Evolutionary conservation across 2,329 filamentous ascomycete genomes (phyloP), one percentile per base, ranked within the genome.

Genomic region (Ascochyta fabae): DNA sequence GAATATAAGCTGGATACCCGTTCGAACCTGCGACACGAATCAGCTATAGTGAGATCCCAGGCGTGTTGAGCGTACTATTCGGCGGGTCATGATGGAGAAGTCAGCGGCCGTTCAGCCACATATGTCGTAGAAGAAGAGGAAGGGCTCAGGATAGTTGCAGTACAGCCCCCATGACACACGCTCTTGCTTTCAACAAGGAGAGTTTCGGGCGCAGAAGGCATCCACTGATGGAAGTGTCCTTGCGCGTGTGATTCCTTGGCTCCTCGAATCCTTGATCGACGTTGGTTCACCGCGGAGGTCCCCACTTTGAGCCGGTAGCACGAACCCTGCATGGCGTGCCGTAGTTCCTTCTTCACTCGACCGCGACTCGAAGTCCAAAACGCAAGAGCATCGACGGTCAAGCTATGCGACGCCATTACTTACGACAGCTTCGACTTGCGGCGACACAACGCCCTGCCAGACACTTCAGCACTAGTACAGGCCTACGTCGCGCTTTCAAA

Each of bases 1-100:
- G 53, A 86, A 81, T 61, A 84, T 81, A 71, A 95, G 86, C 83
- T 97, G 91, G 72, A 89, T 81, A 70, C 89, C 85, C 61, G 92
- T 92, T 62, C 81, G 79, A 29, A 79, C 77, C 77, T 80, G 51
- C 16, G 34, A 26, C 8, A 41, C 8, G 7, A 8, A 13, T 56
- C 26, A 56, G 53, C 31, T 29, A 27, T 3, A 8, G 12, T 10
- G 16, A n/a, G 24, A 29, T 1, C 6, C 9, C 16, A n/a, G 38
- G 31, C 27, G 38, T 42, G 39, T 41, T 27, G 6, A 46, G 58
- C 71, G 15, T 65, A 75, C 75, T 56, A 77, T 75, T 51, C 75
- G 70, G 61, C 75, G 72, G 51, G 75, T 75, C 75, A 78, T 78
- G 59, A 57, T 59, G 55, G 36, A 36, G 40, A 53, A 51, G 50